Base-by-base conservation (phyloP, 164 flowering plant genomes). In the Aristolochia fimbriata region DNA sequence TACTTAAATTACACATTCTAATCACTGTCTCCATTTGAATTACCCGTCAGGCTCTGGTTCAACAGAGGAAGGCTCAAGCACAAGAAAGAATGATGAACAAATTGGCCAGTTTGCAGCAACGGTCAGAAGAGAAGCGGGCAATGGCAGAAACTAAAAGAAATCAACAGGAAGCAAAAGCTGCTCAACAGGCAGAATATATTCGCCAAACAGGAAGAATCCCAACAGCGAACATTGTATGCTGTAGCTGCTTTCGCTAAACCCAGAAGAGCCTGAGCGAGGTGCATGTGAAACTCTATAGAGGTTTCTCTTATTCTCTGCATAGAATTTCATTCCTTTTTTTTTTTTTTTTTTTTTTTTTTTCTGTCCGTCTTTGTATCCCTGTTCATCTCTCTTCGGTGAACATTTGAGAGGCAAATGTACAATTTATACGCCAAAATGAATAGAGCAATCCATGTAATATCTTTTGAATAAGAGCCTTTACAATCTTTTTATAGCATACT, bases 41-140 rank as follows among this genome's bases (percentile, higher is more conserved):
- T 46, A 59, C 23, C 25, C 68, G 60, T 51, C 81, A 89, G 91
- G 87, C 88, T 15, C 69, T 77, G 74, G 83, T 79, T 51, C 92
- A 85, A 52, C 81, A 80, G 71, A 71, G 77, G 83, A 78, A 77
- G 77, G 85, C 87, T 11, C 79, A 74, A 51, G 85, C 94, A 51
- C 81, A 81, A 68, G 90, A 87, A 45, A 85, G 83, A 71, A 82
- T 82, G 85, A 80, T 76, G 73, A 85, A 81, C 70, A 85, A 81
- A 79, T 74, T 85, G 13, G 83, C 90, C 48, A 64, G 81, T 73
- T 73, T 88, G 33, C 76, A 80, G 72, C 86, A 82, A 68, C 81
- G 58, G 61, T 82, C 92, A 15, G 97, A 85, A 77, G 87, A 80
- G 61, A 82, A 81, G 63, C 64, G 77, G n/a, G 82, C 76, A 6